Conservation (phyloP, 768 basidiomycete genomes). For the Termitomyces sp. region DNA sequence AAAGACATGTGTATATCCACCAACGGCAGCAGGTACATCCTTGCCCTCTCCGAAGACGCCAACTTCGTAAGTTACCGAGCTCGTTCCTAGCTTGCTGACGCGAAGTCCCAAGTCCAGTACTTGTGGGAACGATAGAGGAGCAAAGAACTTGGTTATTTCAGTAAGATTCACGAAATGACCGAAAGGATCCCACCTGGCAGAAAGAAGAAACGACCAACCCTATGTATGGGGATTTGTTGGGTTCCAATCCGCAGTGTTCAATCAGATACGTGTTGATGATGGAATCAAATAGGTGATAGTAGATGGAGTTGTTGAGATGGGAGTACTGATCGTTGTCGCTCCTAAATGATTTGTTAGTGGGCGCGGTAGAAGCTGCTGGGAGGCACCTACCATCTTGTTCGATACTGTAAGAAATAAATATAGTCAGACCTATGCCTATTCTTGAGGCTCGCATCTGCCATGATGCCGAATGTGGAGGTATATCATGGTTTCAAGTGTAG, state of each 20-base stretch:
- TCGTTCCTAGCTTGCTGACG: constrained; percentile 63
- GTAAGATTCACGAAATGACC: neutral
- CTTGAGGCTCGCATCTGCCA: constrained; percentile 26
- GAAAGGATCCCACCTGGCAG: constrained; percentile 46
- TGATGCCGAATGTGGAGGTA: neutral
- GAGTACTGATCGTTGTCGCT: constrained; percentile 85
- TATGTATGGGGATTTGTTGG: constrained; percentile 49
- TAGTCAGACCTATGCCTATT: constrained; percentile 49
- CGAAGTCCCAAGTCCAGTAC: constrained; percentile 67
- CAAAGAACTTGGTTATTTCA: constrained; percentile 49
- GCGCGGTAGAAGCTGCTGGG: neutral
- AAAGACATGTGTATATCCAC: constrained; percentile 81
- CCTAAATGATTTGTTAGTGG: constrained; percentile 36
- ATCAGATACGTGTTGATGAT: constrained; percentile 80
- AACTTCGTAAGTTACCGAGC: constrained; percentile 78
- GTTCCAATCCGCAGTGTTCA: constrained; percentile 53
- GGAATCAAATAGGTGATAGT: constrained; percentile 81
- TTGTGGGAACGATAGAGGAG: constrained; percentile 71
- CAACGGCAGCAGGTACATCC: constrained; percentile 39
- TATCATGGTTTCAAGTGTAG: neutral
- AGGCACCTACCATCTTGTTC: constrained; percentile 61
- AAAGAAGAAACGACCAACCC: constrained; percentile 78
- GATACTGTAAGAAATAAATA: constrained; percentile 54
- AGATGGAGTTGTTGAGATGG: constrained; percentile 78
- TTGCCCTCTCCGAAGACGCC: constrained; percentile 61